Evolutionary conservation across 495 filamentous ascomycete species (phyloP), one percentile per base, ranked within the genome.

Genomic region (Physcia stellaris): DNA sequence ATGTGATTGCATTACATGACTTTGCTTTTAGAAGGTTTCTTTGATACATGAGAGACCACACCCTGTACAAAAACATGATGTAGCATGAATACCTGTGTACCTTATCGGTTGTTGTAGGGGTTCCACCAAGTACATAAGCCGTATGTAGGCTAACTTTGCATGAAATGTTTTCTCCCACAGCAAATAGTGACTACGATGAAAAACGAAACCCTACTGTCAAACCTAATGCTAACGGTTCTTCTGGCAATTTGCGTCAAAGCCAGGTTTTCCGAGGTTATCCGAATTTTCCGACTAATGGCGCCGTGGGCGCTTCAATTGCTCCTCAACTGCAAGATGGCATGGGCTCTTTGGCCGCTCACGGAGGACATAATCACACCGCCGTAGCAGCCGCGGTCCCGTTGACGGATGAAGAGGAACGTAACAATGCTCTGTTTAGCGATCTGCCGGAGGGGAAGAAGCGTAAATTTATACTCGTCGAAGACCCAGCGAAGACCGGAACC

Each of bases 391-490:
- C 53, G 21, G 47, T 51, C 32, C 44, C 49, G 21, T 37, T 36
- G 12, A 44, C 52, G 13, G 53, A 66, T 6, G 61, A 68, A 12
- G 61, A 70, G 17, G 60, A 69, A 32, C 53, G 54, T 33, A 62
- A 65, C 33, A 57, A 64, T 10, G 55, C 35, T 34, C 21, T 98
- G 12, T 95, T 94, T 55, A 80, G 84, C 35, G 77, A 83, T 35
- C 67, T 94, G 18, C 88, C 88, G 1, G 82, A 84, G 37, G 75
- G 76, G 37, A 94, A 92, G 59, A 83, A 80, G 38, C 79, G 87
- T 47, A 98, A 94, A 56, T 96, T 96, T 55, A 93, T 98, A 48
- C 73, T 94, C 3, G 86, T 98, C 17, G 84, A 94, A 43, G 90
- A 96, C 56, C 71, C 68, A 12, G 80, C 83, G 35, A 79, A 84